Evolutionary conservation across 2,329 filamentous ascomycete genomes (phyloP), one percentile per base, ranked within the genome.

Genomic region (Xylariaceae sp.): DNA sequence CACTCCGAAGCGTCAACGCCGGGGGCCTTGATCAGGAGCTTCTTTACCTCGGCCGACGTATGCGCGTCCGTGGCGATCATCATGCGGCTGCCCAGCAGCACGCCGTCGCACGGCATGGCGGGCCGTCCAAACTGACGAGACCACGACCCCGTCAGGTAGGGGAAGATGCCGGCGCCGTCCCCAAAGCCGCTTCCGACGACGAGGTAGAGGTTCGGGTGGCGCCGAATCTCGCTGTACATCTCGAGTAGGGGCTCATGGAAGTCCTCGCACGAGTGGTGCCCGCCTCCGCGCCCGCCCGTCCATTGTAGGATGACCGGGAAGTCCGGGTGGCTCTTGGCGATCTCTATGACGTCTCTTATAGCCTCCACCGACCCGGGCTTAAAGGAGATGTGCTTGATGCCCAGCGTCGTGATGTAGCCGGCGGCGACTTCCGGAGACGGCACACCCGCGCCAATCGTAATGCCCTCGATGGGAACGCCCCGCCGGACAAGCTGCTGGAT

Each of bases 41-140:
- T 78, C 72, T 95, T 95, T 36, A 87, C 88, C 44, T 78, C 83
- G 58, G 78, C 81, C 56, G 87, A 92, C 9, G 89, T 96, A 58
- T 92, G 80, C 1, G 87, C 85, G 63, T 96, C 89, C 67, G 90
- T 90, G 44, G 89, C 84, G 36, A 89, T 85, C 89, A 95, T 95
- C 78, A 94, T 85, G 54, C 89, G 86, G 63, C 85, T 92, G 51
- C 87, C 89, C 51, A 95, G 90, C 48, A 96, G 69, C 57, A 85
- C 85, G 53, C 89, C 89, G 61, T 96, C 89, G 57, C 89, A 95
- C 9, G 89, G 89, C 89, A 96, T 96, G 3, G 86, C 77, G 18
- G 88, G 86, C 59, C 90, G 92, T 45, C 87, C 87, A 55, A 83
- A 92, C 55, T 81, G 81, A 59, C 74, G 78, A 14, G 88, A 83